Conservation (phyloP, 306 rosid species). For the Trifolium repens region DNA sequence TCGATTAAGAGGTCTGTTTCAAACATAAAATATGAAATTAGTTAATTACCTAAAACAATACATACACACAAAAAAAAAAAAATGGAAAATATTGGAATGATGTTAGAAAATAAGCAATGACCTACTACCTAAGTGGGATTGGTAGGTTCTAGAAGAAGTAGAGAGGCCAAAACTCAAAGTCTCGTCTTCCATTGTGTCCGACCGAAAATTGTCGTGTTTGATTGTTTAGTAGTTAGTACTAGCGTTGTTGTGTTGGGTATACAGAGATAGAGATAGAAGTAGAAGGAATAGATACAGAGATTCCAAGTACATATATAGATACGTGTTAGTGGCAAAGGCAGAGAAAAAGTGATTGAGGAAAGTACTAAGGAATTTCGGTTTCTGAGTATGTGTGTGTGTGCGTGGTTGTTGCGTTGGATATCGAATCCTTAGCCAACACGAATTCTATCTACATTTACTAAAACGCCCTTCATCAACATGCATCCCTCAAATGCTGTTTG, state of each 20-base stretch:
- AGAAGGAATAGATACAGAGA: too few relatives aligned
- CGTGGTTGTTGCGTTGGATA: neutral
- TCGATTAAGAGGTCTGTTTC: constrained; percentile 63
- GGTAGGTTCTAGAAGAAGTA: constrained; percentile 51
- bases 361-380: neutral
- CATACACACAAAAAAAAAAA: constrained; percentile 12
- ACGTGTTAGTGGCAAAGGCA: neutral
- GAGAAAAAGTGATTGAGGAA: neutral
- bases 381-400: too few relatives aligned
- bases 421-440: neutral
- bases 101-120: constrained; percentile 10
- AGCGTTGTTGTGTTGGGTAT: neutral
- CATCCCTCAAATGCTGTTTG: too few relatives aligned
- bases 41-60: neutral
- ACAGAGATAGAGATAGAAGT: neutral
- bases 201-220: neutral
- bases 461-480: neutral
- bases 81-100: neutral
- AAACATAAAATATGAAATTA: constrained; percentile 17
- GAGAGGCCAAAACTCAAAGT: too few relatives aligned
- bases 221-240: neutral
- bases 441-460: neutral
- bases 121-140: constrained; percentile 58
- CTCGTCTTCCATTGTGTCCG: constrained; percentile 55
- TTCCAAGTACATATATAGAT: too few relatives aligned